These are phyloP conservation scores for Irpex rosettiformis DNA, from an alignment of 1,284 basidiomycete species.

Conservation along the genomic window DNA sequence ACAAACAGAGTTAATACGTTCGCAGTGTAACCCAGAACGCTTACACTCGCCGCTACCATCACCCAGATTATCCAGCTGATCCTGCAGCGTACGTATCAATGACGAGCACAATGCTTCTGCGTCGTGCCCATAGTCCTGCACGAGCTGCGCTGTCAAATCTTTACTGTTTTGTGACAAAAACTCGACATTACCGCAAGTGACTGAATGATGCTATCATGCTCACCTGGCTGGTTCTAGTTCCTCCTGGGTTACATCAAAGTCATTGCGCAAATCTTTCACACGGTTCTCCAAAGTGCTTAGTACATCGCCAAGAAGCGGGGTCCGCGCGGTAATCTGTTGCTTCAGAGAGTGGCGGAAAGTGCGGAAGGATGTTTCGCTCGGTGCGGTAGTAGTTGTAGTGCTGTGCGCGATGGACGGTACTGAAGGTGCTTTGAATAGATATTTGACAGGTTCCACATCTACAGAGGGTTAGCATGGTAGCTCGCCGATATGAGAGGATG, in stretches of 20 bases:
- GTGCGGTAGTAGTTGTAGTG: conserved; percentile 20
- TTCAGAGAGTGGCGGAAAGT: conserved; percentile 54
- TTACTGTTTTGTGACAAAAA: conserved; percentile 31
- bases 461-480: neutral
- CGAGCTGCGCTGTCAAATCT: conserved; percentile 31
- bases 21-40: conserved; percentile 7
- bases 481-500: neutral
- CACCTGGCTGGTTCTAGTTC: conserved; percentile 35
- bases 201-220: conserved; percentile 12
- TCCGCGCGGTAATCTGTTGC: conserved; percentile 58
- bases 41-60: neutral
- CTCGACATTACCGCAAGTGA: conserved; percentile 1
- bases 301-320: conserved; percentile 54
- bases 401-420: conserved; percentile 43
- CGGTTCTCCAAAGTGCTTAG: conserved; percentile 54
- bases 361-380: conserved; percentile 46
- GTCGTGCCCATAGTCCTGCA: conserved; percentile 41
- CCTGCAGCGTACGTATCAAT: conserved; percentile 37
- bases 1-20: too few species aligned
- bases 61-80: conserved; percentile 27
- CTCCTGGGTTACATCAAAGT: conserved; percentile 47
- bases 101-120: conserved; percentile 42
- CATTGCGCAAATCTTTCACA: conserved; percentile 51
- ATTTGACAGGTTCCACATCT: conserved; percentile 51
- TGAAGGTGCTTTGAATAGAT: conserved; percentile 49